Percentiles rank a stretch among this genome's conserved stretches.
phyloP scores from a whole-genome alignment of 352 stramenopile species.

The Phytophthora europaea region DNA sequence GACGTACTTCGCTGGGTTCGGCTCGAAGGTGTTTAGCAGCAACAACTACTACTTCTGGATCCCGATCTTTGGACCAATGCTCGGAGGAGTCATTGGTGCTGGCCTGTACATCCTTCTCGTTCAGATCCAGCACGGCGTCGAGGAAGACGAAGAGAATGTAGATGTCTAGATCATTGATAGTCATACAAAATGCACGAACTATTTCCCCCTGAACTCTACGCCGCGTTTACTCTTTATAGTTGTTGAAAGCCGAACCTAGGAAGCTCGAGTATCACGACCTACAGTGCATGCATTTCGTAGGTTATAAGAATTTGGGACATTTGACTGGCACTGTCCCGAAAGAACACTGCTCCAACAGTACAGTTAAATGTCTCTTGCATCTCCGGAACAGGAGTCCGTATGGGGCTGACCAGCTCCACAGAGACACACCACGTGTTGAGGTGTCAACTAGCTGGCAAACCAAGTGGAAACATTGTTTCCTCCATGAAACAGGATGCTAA shows the following conservation, averaged over 20 bases:
- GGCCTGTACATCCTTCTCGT: slow-evolving; percentile 60
- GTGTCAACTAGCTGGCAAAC: slow-evolving; percentile 17
- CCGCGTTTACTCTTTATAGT: too few relatives aligned
- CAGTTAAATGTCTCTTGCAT: slow-evolving; percentile 6
- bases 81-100: slow-evolving; percentile 54
- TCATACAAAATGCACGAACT: background rate
- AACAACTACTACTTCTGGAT: slow-evolving; percentile 73
- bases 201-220: too few relatives aligned
- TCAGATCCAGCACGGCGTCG: slow-evolving; percentile 58
- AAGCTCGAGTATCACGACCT: too few relatives aligned
- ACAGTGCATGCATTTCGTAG: too few relatives aligned
- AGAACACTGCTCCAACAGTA: slow-evolving; percentile 1
- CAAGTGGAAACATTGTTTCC: slow-evolving; percentile 9
- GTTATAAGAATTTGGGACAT: background rate
- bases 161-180: slow-evolving; percentile 10
- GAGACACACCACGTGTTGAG: slow-evolving; percentile 23
- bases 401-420: slow-evolving; percentile 16
- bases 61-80: slow-evolving; percentile 53
- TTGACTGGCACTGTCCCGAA: background rate
- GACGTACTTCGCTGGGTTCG: slow-evolving; percentile 62
- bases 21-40: slow-evolving; percentile 61
- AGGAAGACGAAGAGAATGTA: slow-evolving; percentile 24
- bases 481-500: slow-evolving; percentile 6
- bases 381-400: slow-evolving; percentile 17
- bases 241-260: too few relatives aligned